Conservation (phyloP, 805 yeast species). For the Myxozyma neglecta region DNA sequence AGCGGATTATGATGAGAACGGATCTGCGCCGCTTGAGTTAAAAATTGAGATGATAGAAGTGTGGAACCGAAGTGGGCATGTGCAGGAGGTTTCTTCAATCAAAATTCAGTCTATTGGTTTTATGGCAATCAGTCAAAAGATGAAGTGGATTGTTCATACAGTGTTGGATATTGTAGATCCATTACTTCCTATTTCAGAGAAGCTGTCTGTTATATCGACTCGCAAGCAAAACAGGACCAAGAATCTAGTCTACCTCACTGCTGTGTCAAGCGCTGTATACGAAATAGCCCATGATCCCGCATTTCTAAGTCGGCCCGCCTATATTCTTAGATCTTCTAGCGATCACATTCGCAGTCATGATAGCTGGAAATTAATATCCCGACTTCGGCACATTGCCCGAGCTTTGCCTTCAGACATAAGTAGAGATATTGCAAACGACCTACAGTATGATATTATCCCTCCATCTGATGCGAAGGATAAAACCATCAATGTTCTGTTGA, state of each 20-base stretch:
- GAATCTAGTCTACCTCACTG: slow-evolving; percentile 46
- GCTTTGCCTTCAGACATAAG: slow-evolving; percentile 51
- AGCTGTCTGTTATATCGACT: slow-evolving; percentile 21
- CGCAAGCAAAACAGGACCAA: slow-evolving; percentile 21
- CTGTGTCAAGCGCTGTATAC: slow-evolving; percentile 50
- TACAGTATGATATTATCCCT: slow-evolving; percentile 34
- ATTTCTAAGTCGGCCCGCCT: slow-evolving; percentile 86
- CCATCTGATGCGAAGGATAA: slow-evolving; percentile 55
- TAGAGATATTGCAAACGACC: slow-evolving; percentile 43
- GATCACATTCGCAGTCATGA: slow-evolving; percentile 77
- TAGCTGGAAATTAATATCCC: slow-evolving; percentile 82
- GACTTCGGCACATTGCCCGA: slow-evolving; percentile 71
- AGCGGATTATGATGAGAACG: neutral
- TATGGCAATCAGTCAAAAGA: slow-evolving; percentile 39
- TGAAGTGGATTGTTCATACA: slow-evolving; percentile 38
- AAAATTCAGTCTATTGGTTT: slow-evolving; percentile 40
- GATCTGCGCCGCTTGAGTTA: slow-evolving; percentile 35
- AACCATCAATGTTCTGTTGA: slow-evolving; percentile 59
- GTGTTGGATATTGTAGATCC: slow-evolving; percentile 18
- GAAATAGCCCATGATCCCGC: slow-evolving; percentile 80
- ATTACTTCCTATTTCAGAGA: slow-evolving; percentile 35
- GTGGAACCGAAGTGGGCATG: slow-evolving; percentile 36
- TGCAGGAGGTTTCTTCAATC: slow-evolving; percentile 30
- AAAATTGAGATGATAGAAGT: slow-evolving; percentile 38
- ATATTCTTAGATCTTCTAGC: slow-evolving; percentile 66